Percentiles rank a stretch among this genome's conserved stretches.
These are phyloP conservation scores for Piedraia hortae DNA, from an alignment of 2,329 filamentous ascomycete genomes.

Conservation along the genomic window DNA sequence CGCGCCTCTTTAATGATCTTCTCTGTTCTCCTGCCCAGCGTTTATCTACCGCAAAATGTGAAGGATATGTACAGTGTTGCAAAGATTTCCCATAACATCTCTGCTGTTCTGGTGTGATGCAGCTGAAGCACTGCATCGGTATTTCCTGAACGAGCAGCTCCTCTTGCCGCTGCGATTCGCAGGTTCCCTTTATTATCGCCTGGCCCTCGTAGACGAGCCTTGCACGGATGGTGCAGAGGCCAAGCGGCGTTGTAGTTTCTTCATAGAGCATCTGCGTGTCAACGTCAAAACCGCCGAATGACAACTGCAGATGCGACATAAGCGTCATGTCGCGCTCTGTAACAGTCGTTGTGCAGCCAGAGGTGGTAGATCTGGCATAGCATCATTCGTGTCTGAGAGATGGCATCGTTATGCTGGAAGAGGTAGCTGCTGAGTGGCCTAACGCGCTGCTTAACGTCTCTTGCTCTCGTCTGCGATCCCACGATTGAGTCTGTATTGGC, in stretches of 20 bases:
- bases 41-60: slow-evolving; percentile 99
- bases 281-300: slow-evolving; percentile 86
- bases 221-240: slow-evolving; percentile 90
- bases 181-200: slow-evolving; percentile 92
- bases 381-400: slow-evolving; percentile 89
- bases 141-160: slow-evolving; percentile 93
- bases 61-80: slow-evolving; percentile 98
- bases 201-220: slow-evolving; percentile 94
- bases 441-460: slow-evolving; percentile 49
- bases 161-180: slow-evolving; percentile 90
- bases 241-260: slow-evolving; percentile 88
- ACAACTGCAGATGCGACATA: slow-evolving; percentile 97
- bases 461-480: slow-evolving; percentile 40
- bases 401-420: slow-evolving; percentile 80
- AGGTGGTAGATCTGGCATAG: slow-evolving; percentile 97
- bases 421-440: slow-evolving; percentile 82
- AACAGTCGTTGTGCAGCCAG: slow-evolving; percentile 91
- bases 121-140: slow-evolving; percentile 89
- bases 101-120: slow-evolving; percentile 93
- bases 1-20: slow-evolving; percentile 98
- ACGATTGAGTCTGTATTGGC: slow-evolving; percentile 45
- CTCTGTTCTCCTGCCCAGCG: slow-evolving; percentile 94
- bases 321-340: slow-evolving; percentile 97
- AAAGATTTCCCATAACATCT: slow-evolving; percentile 90
- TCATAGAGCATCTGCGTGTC: slow-evolving; percentile 97